Conservation (phyloP, 805 yeast species). For the Cyberlindnera japonica region DNA sequence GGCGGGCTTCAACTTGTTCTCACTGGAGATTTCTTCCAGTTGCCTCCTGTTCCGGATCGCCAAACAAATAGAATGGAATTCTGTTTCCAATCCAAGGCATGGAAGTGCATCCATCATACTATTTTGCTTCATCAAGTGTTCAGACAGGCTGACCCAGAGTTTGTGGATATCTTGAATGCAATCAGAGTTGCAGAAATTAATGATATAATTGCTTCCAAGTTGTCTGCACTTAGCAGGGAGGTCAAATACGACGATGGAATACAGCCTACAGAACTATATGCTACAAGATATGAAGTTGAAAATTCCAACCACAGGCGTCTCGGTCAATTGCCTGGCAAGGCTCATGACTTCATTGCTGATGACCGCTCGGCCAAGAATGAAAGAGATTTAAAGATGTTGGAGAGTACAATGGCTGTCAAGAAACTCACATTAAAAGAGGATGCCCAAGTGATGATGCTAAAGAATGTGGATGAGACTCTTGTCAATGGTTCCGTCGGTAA, state of each 20-base stretch:
- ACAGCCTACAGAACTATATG: conserved; percentile 83
- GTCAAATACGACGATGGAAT: conserved; percentile 68
- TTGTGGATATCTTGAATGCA: conserved; percentile 76
- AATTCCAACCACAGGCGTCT: conserved; percentile 59
- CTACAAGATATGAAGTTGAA: conserved; percentile 84
- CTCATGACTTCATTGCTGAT: conserved; percentile 40
- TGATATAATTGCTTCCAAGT: conserved; percentile 42
- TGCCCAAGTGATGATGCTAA: conserved; percentile 93
- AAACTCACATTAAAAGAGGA: conserved; percentile 65
- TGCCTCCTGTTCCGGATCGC: conserved; percentile 74
- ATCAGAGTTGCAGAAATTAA: conserved; percentile 70
- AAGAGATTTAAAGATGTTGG: conserved; percentile 33
- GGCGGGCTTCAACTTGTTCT: conserved; percentile 91
- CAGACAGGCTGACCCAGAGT: conserved; percentile 79
- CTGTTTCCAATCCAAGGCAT: conserved; percentile 71
- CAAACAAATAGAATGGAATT: conserved; percentile 40
- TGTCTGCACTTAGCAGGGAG: conserved; percentile 53
- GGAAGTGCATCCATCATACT: conserved; percentile 68
- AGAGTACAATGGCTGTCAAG: conserved; percentile 70
- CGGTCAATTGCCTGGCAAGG: conserved; percentile 43
- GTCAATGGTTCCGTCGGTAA: conserved; percentile 93
- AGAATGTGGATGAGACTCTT: conserved; percentile 67
- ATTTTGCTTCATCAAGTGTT: conserved; percentile 75
- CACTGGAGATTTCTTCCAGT: conserved; percentile 94
- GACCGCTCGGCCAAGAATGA: conserved; percentile 36